phyloP scores from a whole-genome alignment of 2,329 filamentous ascomycete species.

The Alternaria ethzedia region DNA sequence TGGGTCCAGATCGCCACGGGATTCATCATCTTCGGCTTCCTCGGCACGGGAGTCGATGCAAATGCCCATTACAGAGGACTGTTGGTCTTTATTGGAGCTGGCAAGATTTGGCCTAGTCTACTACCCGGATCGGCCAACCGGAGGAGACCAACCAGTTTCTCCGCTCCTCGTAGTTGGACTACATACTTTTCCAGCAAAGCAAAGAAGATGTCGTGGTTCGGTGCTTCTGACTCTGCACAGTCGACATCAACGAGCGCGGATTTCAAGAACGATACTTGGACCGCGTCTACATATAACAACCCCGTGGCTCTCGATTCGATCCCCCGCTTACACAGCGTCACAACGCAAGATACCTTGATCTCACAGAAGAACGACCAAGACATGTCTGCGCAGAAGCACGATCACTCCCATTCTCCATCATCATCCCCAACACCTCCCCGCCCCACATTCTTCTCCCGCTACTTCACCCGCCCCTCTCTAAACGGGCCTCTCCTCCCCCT shows the following conservation, averaged over 20 bases:
- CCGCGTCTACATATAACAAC: conserved; percentile 16
- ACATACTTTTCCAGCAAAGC: conserved; percentile 29
- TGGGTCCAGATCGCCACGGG: conserved; percentile 64
- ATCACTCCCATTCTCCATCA: not conserved
- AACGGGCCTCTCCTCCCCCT: conserved; percentile 25
- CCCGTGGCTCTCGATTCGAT: conserved; percentile 13
- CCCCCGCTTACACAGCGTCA: conserved; percentile 6
- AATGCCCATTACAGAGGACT: conserved; percentile 38
- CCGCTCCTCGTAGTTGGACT: conserved; percentile 24
- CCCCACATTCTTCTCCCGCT: conserved; percentile 24
- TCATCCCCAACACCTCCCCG: not conserved
- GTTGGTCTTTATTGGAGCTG: conserved; percentile 32
- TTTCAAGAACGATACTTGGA: conserved; percentile 10
- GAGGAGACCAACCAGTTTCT: conserved; percentile 16
- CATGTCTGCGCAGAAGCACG: fast-evolving
- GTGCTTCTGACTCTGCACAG: conserved; percentile 8
- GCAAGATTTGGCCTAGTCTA: conserved; percentile 40
- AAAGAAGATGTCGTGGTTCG: conserved; percentile 30
- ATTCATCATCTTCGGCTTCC: conserved; percentile 66
- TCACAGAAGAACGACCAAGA: not conserved
- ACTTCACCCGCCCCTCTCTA: conserved; percentile 19
- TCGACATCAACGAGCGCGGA: conserved; percentile 21
- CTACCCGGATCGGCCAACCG: conserved; percentile 25
- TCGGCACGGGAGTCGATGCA: conserved; percentile 69
- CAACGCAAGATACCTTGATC: conserved; percentile 15